Conservation (phyloP, 1,139 yeast genomes). For the Candida glucosophila region DNA sequence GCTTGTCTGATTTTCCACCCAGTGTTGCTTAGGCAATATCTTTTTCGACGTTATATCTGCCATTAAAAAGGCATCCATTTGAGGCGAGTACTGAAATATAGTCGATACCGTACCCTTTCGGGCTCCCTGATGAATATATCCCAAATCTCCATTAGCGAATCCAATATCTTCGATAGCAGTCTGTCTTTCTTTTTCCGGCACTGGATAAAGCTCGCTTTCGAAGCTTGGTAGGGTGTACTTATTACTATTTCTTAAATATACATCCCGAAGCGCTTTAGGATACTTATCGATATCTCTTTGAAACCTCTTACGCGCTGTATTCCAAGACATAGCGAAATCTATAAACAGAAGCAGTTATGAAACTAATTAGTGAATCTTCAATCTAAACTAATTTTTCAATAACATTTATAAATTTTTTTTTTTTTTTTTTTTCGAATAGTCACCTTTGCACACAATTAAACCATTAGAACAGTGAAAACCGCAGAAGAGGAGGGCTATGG, state of each 20-base stretch:
- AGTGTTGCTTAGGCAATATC: conserved; percentile 53
- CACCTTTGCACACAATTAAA: too few species aligned
- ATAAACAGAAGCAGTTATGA: too few species aligned
- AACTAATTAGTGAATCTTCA: too few species aligned
- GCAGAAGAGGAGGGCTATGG: too few species aligned
- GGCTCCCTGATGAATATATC: conserved; percentile 54
- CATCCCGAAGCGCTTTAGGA: conserved; percentile 23
- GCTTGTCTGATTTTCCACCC: conserved; percentile 67
- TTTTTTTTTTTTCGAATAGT: too few species aligned
- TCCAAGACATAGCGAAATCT: conserved; percentile 37
- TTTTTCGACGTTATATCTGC: conserved; percentile 28
- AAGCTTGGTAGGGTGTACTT: conserved; percentile 29
- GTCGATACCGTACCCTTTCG: conserved; percentile 67
- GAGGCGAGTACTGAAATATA: conserved; percentile 22
- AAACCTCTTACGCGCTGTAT: conserved; percentile 27
- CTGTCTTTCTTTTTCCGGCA: conserved; percentile 22
- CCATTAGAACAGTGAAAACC: too few species aligned
- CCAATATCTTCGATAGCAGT: conserved; percentile 24
- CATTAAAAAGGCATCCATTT: conserved; percentile 25
- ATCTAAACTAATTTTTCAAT: too few species aligned
- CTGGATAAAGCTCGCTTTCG: conserved; percentile 16
- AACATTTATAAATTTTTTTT: too few species aligned
- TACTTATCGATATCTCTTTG: conserved; percentile 27
- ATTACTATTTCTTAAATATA: conserved; percentile 16
- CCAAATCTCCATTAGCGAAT: conserved; percentile 33